phyloP scores from a whole-genome alignment of 176 grass and related monocot species.

The Elaeis guineensis region DNA sequence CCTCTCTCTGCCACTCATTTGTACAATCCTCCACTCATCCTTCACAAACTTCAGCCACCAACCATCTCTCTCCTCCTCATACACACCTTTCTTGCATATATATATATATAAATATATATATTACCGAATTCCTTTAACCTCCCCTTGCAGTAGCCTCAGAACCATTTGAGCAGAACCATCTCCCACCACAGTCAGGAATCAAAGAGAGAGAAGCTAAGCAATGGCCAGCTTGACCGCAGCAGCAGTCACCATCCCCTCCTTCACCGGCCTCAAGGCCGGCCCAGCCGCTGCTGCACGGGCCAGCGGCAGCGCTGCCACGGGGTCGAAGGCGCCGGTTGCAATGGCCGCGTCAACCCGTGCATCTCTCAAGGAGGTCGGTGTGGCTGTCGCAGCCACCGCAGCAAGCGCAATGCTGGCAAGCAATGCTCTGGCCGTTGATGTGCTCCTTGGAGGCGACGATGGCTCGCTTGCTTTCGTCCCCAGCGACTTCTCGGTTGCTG shows the following conservation, averaged over 20 bases:
- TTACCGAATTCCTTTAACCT: too few relatives aligned
- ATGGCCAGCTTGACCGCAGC: not conserved
- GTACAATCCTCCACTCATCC: too few relatives aligned
- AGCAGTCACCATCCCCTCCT: slow-evolving; percentile 27
- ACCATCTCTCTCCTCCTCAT: too few relatives aligned
- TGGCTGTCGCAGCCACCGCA: slow-evolving; percentile 42
- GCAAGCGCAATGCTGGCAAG: slow-evolving; percentile 48
- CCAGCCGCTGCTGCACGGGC: slow-evolving; percentile 15
- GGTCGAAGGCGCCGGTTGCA: not conserved
- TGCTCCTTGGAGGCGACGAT: slow-evolving; percentile 47
- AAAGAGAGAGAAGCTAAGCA: too few relatives aligned
- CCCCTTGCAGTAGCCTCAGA: too few relatives aligned
- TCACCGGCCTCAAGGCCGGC: slow-evolving; percentile 17
- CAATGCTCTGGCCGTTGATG: slow-evolving; percentile 56
- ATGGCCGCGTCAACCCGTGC: slow-evolving; percentile 27
- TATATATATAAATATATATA: too few relatives aligned
- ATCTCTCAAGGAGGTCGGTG: slow-evolving; percentile 43
- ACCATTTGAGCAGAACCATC: too few relatives aligned
- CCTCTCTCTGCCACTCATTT: too few relatives aligned
- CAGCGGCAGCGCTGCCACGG: slow-evolving; percentile 4
- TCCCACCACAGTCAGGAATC: too few relatives aligned
- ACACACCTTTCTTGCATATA: too few relatives aligned
- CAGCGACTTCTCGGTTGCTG: slow-evolving; percentile 46
- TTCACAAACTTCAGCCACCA: too few relatives aligned
- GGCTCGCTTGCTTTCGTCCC: slow-evolving; percentile 73